Conservation (phyloP, 2,329 filamentous ascomycete genomes). For the Penicillium janthinellum region DNA sequence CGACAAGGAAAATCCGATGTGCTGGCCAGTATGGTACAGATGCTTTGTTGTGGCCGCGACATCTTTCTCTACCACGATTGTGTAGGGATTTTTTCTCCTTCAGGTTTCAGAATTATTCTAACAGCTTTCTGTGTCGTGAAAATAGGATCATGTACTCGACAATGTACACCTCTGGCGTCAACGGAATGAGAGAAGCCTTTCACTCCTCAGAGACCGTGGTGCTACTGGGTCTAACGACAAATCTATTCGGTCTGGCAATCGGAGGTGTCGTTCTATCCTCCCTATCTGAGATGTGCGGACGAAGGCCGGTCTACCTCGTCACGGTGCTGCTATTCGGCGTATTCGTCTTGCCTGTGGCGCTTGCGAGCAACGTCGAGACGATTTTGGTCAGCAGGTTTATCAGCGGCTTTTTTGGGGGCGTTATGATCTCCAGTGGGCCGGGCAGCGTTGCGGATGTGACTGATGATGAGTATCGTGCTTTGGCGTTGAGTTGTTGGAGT, state of each 20-base stretch:
- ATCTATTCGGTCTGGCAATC: slow-evolving; percentile 68
- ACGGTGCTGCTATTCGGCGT: slow-evolving; percentile 63
- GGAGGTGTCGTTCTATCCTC: slow-evolving; percentile 71
- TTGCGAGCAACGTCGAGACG: slow-evolving; percentile 48
- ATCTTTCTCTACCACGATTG: slow-evolving; percentile 23
- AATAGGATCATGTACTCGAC: slow-evolving; percentile 65
- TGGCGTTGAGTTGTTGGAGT: slow-evolving; percentile 76
- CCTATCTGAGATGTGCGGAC: slow-evolving; percentile 42
- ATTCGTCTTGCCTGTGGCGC: slow-evolving; percentile 66
- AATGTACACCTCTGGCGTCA: slow-evolving; percentile 68
- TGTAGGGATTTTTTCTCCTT: slow-evolving; percentile 9
- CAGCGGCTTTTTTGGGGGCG: slow-evolving; percentile 61
- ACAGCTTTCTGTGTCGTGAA: neutral
- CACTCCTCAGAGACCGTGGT: slow-evolving; percentile 56
- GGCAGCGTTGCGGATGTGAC: slow-evolving; percentile 78
- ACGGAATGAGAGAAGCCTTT: slow-evolving; percentile 67
- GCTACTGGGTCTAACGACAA: slow-evolving; percentile 71
- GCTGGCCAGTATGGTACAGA: slow-evolving; percentile 24
- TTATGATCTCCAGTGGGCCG: slow-evolving; percentile 74
- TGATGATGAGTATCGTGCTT: slow-evolving; percentile 68
- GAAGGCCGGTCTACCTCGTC: slow-evolving; percentile 60
- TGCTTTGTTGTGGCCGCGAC: slow-evolving; percentile 22
- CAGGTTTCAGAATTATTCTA: neutral
- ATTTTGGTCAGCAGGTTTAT: slow-evolving; percentile 23
- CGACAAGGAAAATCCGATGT: slow-evolving; percentile 19